Evolutionary conservation across 2,329 filamentous ascomycete genomes (phyloP).

Genomic region (Talaromyces atroroseus): DNA sequence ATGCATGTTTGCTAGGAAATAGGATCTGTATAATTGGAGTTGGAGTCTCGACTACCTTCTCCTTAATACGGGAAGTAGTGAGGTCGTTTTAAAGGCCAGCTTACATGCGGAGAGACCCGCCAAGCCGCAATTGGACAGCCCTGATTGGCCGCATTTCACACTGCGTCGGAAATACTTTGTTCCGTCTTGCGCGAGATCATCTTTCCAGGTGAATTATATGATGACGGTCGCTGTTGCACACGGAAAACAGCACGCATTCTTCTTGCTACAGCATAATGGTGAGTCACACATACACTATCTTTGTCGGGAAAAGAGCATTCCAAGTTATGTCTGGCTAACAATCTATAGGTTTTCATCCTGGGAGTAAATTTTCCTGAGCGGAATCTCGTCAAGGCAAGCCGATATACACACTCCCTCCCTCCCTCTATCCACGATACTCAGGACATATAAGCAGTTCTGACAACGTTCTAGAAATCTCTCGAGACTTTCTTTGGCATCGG

Average conservation of each 20-base stretch:
- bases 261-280: slow-evolving; percentile 8
- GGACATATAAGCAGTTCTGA: not conserved
- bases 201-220: too few species aligned
- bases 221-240: not conserved
- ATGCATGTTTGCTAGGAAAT: slow-evolving; percentile 23
- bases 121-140: slow-evolving; percentile 16
- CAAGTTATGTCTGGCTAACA: not conserved
- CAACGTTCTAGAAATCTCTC: slow-evolving; percentile 48
- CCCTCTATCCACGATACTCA: not conserved
- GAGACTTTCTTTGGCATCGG: slow-evolving; percentile 84
- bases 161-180: slow-evolving; percentile 28
- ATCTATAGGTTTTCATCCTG: slow-evolving; percentile 71
- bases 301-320: not conserved
- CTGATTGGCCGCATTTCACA: slow-evolving; percentile 3
- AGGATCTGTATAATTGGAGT: not conserved
- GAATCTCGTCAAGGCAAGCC: slow-evolving; percentile 71
- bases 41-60: slow-evolving; percentile 10
- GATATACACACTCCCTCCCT: not conserved
- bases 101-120: slow-evolving; percentile 17
- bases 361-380: slow-evolving; percentile 79
- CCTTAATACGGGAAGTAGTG: slow-evolving; percentile 15
- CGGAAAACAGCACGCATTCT: not conserved
- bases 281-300: not conserved
- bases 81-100: slow-evolving; percentile 11
- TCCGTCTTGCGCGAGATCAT: slow-evolving; percentile 15